phyloP scores from a whole-genome alignment of 1,139 yeast genomes.

The Candida tropicalis region DNA sequence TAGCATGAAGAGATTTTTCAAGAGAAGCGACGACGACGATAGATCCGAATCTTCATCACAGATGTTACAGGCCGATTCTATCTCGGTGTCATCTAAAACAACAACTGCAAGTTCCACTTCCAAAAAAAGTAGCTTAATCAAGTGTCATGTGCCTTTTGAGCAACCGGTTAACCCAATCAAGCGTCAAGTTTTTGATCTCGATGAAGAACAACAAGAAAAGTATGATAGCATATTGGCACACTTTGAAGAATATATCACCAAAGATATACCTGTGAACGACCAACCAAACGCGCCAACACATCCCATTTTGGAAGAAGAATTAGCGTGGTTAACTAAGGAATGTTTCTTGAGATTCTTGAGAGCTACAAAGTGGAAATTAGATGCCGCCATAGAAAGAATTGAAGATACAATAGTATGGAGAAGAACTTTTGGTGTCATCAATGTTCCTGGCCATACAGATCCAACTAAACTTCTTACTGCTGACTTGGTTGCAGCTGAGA shows the following conservation, averaged over 20 bases:
- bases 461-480: slow-evolving; percentile 54
- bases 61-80: slow-evolving; percentile 5
- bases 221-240: slow-evolving; percentile 29
- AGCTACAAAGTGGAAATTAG: slow-evolving; percentile 86
- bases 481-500: slow-evolving; percentile 67
- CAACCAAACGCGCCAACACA: slow-evolving; percentile 22
- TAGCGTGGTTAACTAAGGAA: slow-evolving; percentile 89
- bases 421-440: slow-evolving; percentile 83
- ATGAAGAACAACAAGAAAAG: slow-evolving; percentile 30
- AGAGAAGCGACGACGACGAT: slow-evolving; percentile 16
- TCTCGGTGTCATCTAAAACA: slow-evolving; percentile 20
- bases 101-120: slow-evolving; percentile 16
- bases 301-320: slow-evolving; percentile 54
- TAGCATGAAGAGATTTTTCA: slow-evolving; percentile 23
- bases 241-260: slow-evolving; percentile 24
- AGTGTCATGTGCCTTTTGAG: slow-evolving; percentile 44
- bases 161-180: slow-evolving; percentile 39
- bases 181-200: slow-evolving; percentile 32
- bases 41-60: slow-evolving; percentile 4
- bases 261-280: slow-evolving; percentile 28
- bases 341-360: slow-evolving; percentile 84
- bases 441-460: slow-evolving; percentile 46
- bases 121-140: slow-evolving; percentile 22
- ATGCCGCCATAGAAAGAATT: slow-evolving; percentile 72
- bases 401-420: slow-evolving; percentile 86